Evolutionary conservation across 202 grass and related monocot genomes (phyloP).

Genomic region (Panicum hallii): DNA sequence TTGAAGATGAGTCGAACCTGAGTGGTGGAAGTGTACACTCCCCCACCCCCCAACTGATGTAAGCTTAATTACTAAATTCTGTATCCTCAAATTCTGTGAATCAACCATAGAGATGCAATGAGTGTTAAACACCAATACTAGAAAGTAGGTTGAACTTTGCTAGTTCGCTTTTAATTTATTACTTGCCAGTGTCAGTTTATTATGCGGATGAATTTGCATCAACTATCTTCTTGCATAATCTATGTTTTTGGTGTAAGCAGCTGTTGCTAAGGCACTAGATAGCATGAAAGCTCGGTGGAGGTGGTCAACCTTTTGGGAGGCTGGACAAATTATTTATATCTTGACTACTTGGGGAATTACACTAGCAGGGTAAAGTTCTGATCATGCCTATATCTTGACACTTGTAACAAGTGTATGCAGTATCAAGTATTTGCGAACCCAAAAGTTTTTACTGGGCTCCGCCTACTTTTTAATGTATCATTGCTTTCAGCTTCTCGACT

Average conservation of each 20-base stretch:
- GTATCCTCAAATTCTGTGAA: neutral
- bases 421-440: neutral
- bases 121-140: neutral
- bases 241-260: conserved; percentile 48
- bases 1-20: too few relatives aligned
- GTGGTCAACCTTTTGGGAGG: conserved; percentile 94
- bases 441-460: neutral
- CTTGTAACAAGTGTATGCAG: too few relatives aligned
- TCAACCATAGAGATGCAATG: neutral
- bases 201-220: neutral
- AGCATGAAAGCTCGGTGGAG: conserved; percentile 65
- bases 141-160: neutral
- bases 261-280: conserved; percentile 69
- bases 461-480: neutral
- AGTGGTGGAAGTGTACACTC: too few relatives aligned
- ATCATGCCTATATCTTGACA: neutral
- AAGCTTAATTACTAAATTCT: too few relatives aligned
- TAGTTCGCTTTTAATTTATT: too few relatives aligned
- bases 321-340: conserved; percentile 87
- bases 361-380: conserved; percentile 71
- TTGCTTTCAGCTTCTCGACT: neutral
- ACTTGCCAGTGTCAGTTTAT: neutral
- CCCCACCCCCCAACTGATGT: too few relatives aligned
- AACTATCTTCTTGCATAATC: conserved; percentile 21
- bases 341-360: conserved; percentile 87